These are phyloP conservation scores for Irpex sp. DNA, from an alignment of 1,284 basidiomycete genomes.

Conservation along the genomic window DNA sequence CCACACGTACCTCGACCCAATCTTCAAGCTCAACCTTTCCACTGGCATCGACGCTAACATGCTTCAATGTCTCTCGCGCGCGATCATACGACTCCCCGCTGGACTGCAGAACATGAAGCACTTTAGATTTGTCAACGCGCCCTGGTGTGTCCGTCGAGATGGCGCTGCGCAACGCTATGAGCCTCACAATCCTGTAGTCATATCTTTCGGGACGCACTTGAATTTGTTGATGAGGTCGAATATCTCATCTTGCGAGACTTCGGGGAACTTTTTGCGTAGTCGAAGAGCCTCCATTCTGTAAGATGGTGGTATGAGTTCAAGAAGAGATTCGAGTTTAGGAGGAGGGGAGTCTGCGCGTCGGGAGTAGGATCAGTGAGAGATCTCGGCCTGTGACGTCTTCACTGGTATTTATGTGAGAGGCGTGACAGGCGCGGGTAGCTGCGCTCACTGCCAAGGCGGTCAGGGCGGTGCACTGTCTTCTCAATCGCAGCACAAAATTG, in stretches of 20 bases:
- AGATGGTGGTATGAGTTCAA: not conserved
- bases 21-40: conserved; percentile 98
- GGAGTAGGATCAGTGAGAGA: not conserved
- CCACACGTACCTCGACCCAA: conserved; percentile 82
- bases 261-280: conserved; percentile 92
- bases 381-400: conserved; percentile 12
- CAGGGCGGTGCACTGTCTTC: conserved; percentile 5
- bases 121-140: conserved; percentile 78
- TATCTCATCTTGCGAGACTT: conserved; percentile 90
- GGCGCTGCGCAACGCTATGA: conserved; percentile 43
- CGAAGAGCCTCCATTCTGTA: conserved; percentile 79
- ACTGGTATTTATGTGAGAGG: conserved; percentile 7
- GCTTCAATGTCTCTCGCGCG: conserved; percentile 89
- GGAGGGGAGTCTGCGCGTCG: not conserved
- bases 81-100: conserved; percentile 90
- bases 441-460: conserved; percentile 8
- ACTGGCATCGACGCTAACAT: conserved; percentile 91
- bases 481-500: not conserved
- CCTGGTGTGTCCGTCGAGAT: conserved; percentile 86
- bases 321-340: not conserved
- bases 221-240: conserved; percentile 89
- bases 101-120: conserved; percentile 74
- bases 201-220: conserved; percentile 63
- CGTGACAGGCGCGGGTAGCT: not conserved
- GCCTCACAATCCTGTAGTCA: conserved; percentile 6